Base-by-base conservation (phyloP, 1,284 basidiomycete genomes). In the Heterobasidion parviporum region DNA sequence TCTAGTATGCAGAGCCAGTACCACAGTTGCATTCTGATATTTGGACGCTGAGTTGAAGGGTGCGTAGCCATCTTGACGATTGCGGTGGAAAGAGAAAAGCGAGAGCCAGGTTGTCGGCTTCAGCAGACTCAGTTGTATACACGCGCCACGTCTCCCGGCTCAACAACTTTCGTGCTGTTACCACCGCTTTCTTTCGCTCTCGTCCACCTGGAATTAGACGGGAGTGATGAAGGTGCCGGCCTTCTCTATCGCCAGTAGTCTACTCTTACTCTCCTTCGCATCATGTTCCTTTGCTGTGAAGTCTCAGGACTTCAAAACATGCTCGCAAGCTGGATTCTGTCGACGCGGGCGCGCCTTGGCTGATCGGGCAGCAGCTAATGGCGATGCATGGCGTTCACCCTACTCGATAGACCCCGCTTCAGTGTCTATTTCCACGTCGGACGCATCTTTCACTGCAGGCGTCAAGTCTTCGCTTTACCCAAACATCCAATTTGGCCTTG, bases 311-410 rank as follows among this genome's bases (percentile, higher is more conserved):
- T 97, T 94, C 78, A 97, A 96, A 72, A 92, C 84, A 59, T 97
- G 94, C 68, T 79, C 80, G 16, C 91, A 97, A 70, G 82, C 91
- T 0, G 91, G 89, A 14, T 97, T 98, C 74, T 97, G 94, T 74
- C 83, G 90, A 50, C 79, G 94, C 59, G 90, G 92, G 53, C 84
- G 94, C 50, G 87, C 86, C 0, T 81, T 97, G 52, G 82, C 91
- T 55, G 74, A 78, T 9, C 81, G 89, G 54, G 87, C 89, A 14
- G 73, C 76, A 50, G 79, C 79, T 53, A 64, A 55, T 54, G 74
- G 79, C 0, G 70, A 72, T 33, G 71, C 76, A 7, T 96, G 93
- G 87, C 75, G 72, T 41, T 96, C 92, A 0, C 94, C 94, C 0
- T 98, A 97, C 74, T 80, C 85, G 2, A 68, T 96, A 41, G 82